phyloP scores from a whole-genome alignment of 768 basidiomycete genomes.

The Tremella yokohamensis region DNA sequence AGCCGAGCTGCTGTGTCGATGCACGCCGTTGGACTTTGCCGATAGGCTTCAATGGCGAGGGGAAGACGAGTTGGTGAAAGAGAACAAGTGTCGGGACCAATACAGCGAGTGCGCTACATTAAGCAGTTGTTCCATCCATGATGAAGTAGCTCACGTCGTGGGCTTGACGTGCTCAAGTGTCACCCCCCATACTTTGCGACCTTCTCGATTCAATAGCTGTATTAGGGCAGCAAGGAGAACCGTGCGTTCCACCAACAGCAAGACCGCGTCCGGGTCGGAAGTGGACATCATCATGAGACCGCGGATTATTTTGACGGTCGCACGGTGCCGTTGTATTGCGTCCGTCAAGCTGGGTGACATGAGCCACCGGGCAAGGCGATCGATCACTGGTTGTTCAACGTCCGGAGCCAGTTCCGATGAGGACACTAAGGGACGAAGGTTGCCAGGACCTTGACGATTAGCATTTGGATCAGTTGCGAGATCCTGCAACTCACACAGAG shows the following conservation, averaged over 20 bases:
- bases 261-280: conserved; percentile 37
- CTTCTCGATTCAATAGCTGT: conserved; percentile 30
- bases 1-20: not conserved
- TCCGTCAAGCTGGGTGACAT: not conserved
- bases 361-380: conserved; percentile 11
- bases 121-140: not conserved
- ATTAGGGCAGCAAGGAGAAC: conserved; percentile 37
- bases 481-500: not conserved
- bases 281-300: conserved; percentile 27
- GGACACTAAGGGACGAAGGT: conserved; percentile 22
- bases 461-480: not conserved
- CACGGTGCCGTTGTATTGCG: not conserved
- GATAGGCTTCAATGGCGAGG: not conserved
- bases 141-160: conserved; percentile 18
- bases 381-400: conserved; percentile 23
- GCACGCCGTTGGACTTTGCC: not conserved
- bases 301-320: conserved; percentile 11
- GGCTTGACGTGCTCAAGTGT: conserved; percentile 7
- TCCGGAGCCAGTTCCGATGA: conserved; percentile 11
- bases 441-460: conserved; percentile 6
- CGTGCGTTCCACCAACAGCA: conserved; percentile 33
- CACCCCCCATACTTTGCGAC: conserved; percentile 39
- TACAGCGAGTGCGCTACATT: too few species aligned
- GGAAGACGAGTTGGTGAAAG: conserved; percentile 22
- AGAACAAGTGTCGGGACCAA: conserved; percentile 3